These are phyloP conservation scores for Lactarius pseudohatsudake DNA, from an alignment of 768 basidiomycete species.

Conservation along the genomic window DNA sequence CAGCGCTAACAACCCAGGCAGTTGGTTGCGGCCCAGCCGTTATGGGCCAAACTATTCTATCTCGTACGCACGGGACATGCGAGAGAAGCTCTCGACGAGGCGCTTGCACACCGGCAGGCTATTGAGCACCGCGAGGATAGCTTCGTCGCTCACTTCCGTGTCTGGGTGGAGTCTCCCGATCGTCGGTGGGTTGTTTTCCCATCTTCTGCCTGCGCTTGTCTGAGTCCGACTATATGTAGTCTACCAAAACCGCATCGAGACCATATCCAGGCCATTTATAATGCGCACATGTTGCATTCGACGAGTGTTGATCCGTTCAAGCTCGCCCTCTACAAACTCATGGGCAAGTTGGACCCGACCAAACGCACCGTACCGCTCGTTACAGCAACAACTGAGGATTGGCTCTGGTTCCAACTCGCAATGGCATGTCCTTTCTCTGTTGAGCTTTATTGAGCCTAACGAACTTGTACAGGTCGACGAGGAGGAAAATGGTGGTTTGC, in stretches of 20 bases:
- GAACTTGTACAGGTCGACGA: constrained; percentile 60
- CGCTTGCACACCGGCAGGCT: constrained; percentile 63
- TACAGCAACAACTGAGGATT: constrained; percentile 93
- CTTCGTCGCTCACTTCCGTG: constrained; percentile 79
- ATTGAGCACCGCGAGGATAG: constrained; percentile 77
- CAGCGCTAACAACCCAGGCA: constrained; percentile 35
- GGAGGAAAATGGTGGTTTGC: constrained; percentile 75
- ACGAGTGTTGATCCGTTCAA: constrained; percentile 93
- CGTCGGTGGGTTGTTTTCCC: constrained; percentile 52
- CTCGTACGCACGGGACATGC: constrained; percentile 83
- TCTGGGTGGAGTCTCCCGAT: constrained; percentile 81
- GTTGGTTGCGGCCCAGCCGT: constrained; percentile 81
- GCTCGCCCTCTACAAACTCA: constrained; percentile 91
- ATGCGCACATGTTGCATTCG: constrained; percentile 87
- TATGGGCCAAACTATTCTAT: constrained; percentile 96
- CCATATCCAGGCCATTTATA: constrained; percentile 76
- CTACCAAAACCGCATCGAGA: constrained; percentile 74
- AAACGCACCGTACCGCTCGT: constrained; percentile 79
- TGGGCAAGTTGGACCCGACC: constrained; percentile 86
- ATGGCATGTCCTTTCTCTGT: constrained; percentile 52
- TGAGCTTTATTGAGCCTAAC: neutral
- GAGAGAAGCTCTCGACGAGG: constrained; percentile 78
- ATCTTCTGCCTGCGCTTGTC: neutral
- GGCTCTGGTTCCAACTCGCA: constrained; percentile 96
- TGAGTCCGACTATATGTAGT: constrained; percentile 38